Percentiles rank a stretch among this genome's conserved stretches.
Evolutionary conservation across 495 filamentous ascomycete genomes (phyloP).

Genomic region (Beverwykella pulmonaria): DNA sequence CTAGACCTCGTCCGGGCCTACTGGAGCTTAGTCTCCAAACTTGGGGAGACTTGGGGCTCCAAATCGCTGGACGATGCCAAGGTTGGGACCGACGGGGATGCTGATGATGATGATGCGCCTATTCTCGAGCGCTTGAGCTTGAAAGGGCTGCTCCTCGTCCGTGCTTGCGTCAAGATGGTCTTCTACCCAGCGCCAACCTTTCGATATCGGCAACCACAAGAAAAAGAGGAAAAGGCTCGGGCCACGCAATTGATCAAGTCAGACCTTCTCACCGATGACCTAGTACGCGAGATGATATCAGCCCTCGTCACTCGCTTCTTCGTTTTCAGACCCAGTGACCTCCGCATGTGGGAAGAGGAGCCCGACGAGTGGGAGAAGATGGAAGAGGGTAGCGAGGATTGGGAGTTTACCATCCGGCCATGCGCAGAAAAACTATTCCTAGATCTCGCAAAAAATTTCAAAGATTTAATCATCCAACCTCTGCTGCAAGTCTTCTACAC

Average conservation of each 20-base stretch:
- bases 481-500: conserved; percentile 77
- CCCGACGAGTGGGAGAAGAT: conserved; percentile 89
- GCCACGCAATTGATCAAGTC: conserved; percentile 67
- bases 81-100: conserved; percentile 56
- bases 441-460: conserved; percentile 86
- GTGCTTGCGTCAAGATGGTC: conserved; percentile 79
- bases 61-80: conserved; percentile 46
- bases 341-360: conserved; percentile 87
- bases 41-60: conserved; percentile 70
- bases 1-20: conserved; percentile 74
- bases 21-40: conserved; percentile 75
- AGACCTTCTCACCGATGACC: conserved; percentile 70
- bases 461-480: conserved; percentile 71
- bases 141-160: conserved; percentile 78
- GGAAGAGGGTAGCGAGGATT: conserved; percentile 78
- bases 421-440: conserved; percentile 94
- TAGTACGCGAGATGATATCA: conserved; percentile 78
- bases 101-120: conserved; percentile 53
- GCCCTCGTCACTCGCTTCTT: conserved; percentile 85
- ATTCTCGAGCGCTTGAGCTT: conserved; percentile 76
- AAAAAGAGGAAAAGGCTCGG: conserved; percentile 68
- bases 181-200: conserved; percentile 79
- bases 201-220: conserved; percentile 70
- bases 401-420: conserved; percentile 84
- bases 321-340: conserved; percentile 79